Base-by-base conservation (phyloP, 192 early-diverging fungal genomes). In the Mortierella claussenii region DNA sequence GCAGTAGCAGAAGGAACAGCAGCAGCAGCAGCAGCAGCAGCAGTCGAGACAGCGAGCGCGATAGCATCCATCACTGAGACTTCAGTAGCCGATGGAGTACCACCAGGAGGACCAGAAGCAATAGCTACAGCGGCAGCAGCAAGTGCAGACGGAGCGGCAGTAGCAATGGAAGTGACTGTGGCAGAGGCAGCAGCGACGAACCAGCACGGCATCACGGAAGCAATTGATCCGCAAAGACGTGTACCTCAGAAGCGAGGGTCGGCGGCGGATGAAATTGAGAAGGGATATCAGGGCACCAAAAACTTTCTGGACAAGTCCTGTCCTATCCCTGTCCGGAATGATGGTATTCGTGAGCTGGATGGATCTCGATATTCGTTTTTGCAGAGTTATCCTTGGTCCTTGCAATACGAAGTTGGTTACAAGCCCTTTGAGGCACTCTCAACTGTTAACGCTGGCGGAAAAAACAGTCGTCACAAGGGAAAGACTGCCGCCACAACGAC, bases 281-380 rank as follows among this genome's bases (percentile, higher is more conserved):
- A 40, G n/a, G 46, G 26, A 21, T 76, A 76, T 30, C 57, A 67
- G 9, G 73, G 73, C 13, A 56, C 32, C 26, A 66, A 56, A 24
- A 76, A 76, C 47, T 76, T 76, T 57, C 30, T 76, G 7, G 73
- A 76, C 56, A 76, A 67, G 33, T 27, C 65, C 2, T 67, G 73
- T 33, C 59, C 73, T 15, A 24, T 76, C 18, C 50, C 37, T 9
- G 43, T 76, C 11, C 73, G 73, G 6, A 60, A 60, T 24, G 37
- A 40, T 43, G 73, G 73, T 7, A 4, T 57, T 11, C 59, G 31
- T 1, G 40, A 60, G 57, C 8, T 67, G 13, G 53, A 76, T 24
- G 73, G 73, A 1, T 30, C 51, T 8, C 57, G 59, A 6, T 62
- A 67, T 26, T 76, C 48, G 1, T 76, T 76, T 32, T 37, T 65